Evolutionary conservation across 2,329 filamentous ascomycete genomes (phyloP), one percentile per base, ranked within the genome.

Genomic region (Purpureocillium takamizusanense): DNA sequence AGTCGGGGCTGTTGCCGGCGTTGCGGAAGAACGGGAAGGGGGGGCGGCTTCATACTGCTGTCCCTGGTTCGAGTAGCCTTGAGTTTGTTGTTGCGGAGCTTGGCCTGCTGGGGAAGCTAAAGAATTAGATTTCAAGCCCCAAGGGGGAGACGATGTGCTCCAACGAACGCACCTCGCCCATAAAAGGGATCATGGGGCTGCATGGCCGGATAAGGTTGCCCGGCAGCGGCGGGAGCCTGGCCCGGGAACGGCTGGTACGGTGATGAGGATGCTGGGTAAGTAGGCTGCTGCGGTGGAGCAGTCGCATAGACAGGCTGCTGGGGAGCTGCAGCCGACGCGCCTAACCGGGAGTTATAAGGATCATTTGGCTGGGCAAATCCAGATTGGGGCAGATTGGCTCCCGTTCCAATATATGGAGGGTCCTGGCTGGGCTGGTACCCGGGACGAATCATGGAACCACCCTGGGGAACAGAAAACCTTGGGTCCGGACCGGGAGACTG

Each of bases 111-210:
- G 63, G 53, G 68, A 71, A 53, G 66, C 68, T 72, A 72, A 55
- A 68, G 56, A 63, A 67, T 69, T 59, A 69, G 62, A 67, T 31
- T 33, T 37, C 47, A 51, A 37, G 42, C 38, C 39, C 42, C 40
- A 32, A 13, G 37, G 37, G 35, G 46, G 46, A 43, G 47, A 42
- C 45, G 28, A 42, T 12, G 45, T 38, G 31, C 51, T 50, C 54
- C 50, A 48, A 54, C 46, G 62, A 72, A 79, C 70, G 69, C 69
- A 74, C 76, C 74, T 67, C 75, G 75, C 63, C 72, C 72, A 49
- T 72, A 75, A 46, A 70, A 69, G 33, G 72, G 62, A 55, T 77
- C 74, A 54, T 63, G 55, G 43, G 70, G 64, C 51, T 71, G 70
- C 47, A 63, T 61, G 33, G 61, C 52, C 37, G 56, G 50, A 44